Percentiles rank a stretch among this genome's conserved stretches.
Conservation (phyloP, 1,284 basidiomycete species). For the Pascua guehoae region DNA sequence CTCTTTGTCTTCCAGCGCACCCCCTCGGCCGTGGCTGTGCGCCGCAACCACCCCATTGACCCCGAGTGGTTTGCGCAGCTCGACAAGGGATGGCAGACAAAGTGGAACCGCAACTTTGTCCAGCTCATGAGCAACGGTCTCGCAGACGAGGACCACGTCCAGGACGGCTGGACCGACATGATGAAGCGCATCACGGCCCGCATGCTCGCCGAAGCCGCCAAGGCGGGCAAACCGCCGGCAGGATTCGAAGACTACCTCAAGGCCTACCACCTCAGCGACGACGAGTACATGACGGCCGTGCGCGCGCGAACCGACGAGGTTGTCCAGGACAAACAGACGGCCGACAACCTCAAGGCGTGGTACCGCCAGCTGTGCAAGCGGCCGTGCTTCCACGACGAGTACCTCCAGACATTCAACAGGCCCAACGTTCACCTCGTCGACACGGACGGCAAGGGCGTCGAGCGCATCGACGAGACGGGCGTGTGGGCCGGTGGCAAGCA, state of each 20-base stretch:
- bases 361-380: conserved; percentile 19
- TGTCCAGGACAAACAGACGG: conserved; percentile 8
- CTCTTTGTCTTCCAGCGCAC: conserved; percentile 21
- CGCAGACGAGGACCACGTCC: conserved; percentile 7
- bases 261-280: conserved; percentile 9
- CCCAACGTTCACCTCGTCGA: conserved; percentile 14
- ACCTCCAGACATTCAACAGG: conserved; percentile 13
- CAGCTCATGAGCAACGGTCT: conserved; percentile 6
- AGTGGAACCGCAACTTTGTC: conserved; percentile 13
- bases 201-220: conserved; percentile 3
- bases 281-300: conserved; percentile 5
- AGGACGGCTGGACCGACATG: conserved; percentile 15
- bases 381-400: conserved; percentile 16
- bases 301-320: conserved; percentile 10
- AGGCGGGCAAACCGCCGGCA: neutral
- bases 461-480: conserved; percentile 11
- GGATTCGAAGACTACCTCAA: conserved; percentile 1
- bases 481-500: conserved; percentile 11
- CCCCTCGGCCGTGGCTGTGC: conserved; percentile 8
- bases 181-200: conserved; percentile 6
- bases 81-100: conserved; percentile 12
- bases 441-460: conserved; percentile 14
- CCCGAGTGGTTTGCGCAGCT: conserved; percentile 13
- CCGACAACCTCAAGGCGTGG: conserved; percentile 14
- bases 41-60: conserved; percentile 17